Conservation (phyloP, 306 rosid species). For the Pachyrhizus erosus region DNA sequence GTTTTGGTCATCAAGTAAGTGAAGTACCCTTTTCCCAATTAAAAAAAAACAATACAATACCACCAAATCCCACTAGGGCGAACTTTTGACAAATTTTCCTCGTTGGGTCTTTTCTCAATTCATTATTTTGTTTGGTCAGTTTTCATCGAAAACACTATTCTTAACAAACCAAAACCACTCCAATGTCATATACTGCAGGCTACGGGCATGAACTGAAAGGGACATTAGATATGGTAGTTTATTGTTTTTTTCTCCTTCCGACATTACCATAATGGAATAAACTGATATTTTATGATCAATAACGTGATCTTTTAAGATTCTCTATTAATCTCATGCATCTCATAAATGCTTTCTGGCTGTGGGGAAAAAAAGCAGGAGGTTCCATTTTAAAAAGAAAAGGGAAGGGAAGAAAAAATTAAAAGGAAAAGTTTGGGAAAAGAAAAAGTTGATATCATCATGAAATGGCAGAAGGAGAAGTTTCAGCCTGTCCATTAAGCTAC, state of each 20-base stretch:
- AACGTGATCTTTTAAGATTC: neutral
- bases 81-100: slow-evolving; percentile 56
- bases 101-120: neutral
- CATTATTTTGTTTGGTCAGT: slow-evolving; percentile 33
- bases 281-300: slow-evolving; percentile 1
- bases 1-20: slow-evolving; percentile 45
- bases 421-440: neutral
- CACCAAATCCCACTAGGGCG: slow-evolving; percentile 69
- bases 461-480: neutral
- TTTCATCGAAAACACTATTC: slow-evolving; percentile 39
- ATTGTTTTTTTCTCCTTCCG: slow-evolving; percentile 5
- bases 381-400: neutral
- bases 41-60: slow-evolving; percentile 40
- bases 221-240: slow-evolving; percentile 34
- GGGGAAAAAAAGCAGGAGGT: neutral
- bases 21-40: slow-evolving; percentile 35
- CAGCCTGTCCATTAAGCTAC: too few relatives aligned
- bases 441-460: neutral
- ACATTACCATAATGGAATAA: slow-evolving; percentile 4
- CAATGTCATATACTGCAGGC: slow-evolving; percentile 29
- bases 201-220: slow-evolving; percentile 11
- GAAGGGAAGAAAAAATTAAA: neutral
- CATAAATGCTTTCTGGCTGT: neutral
- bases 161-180: slow-evolving; percentile 47
- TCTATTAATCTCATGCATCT: neutral